phyloP scores from a whole-genome alignment of 371 early-diverging fungal genomes.

The Lichtheimia ramosa region DNA sequence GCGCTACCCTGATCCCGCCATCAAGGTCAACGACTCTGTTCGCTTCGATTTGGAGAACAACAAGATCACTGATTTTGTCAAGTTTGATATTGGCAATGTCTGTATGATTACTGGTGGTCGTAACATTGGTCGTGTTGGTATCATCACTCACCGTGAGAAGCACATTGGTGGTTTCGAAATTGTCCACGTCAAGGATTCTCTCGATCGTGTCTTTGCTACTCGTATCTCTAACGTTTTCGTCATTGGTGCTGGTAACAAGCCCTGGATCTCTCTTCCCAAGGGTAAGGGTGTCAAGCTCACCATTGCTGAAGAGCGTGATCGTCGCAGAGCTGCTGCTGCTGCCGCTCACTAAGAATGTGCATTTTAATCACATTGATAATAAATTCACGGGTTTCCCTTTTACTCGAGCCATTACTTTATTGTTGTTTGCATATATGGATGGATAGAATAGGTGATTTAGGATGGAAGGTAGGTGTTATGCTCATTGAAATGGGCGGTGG shows the following conservation, averaged over 20 bases:
- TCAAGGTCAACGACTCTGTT: conserved; percentile 99
- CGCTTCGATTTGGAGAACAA: conserved; percentile 94
- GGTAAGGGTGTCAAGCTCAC: conserved; percentile 98
- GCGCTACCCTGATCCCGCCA: conserved; percentile 99
- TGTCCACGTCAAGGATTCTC: conserved; percentile 91
- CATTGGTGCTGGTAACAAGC: conserved; percentile 78
- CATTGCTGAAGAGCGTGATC: conserved; percentile 97
- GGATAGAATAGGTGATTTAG: no score
- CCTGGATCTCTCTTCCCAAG: conserved; percentile 94
- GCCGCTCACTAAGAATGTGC: conserved; percentile 30
- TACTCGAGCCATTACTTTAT: neutral
- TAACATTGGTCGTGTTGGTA: conserved; percentile 99
- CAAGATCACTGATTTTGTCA: conserved; percentile 94
- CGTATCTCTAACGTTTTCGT: conserved; percentile 92
- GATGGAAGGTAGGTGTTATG: no score
- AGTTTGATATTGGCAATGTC: conserved; percentile 96
- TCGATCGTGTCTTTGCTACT: conserved; percentile 89
- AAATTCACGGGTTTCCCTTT: neutral
- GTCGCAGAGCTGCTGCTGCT: conserved; percentile 65
- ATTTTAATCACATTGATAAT: neutral
- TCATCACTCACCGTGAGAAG: conserved; percentile 96
- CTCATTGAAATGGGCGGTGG: no score
- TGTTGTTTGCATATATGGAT: no score
- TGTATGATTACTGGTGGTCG: conserved; percentile 98
- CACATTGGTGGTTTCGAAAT: conserved; percentile 98